phyloP scores from a whole-genome alignment of 2,329 filamentous ascomycete genomes.

The Sarocladium kiliense region DNA sequence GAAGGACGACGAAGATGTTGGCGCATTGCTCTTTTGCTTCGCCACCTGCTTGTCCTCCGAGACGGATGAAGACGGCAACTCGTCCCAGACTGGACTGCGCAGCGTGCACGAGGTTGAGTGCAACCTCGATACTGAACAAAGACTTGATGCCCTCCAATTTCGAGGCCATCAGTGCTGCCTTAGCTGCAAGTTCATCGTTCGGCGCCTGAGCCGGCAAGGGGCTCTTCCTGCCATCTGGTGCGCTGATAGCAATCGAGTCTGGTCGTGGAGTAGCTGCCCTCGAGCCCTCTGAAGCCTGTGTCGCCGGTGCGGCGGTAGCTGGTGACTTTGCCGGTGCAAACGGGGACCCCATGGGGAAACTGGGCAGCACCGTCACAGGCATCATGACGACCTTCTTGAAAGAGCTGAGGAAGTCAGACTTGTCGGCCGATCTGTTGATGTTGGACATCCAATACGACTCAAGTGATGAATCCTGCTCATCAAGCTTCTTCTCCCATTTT shows the following conservation, averaged over 20 bases:
- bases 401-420: constrained; percentile 90
- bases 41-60: constrained; percentile 75
- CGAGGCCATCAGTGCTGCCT: constrained; percentile 95
- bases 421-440: constrained; percentile 89
- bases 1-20: constrained; percentile 76
- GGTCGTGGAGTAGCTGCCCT: constrained; percentile 32
- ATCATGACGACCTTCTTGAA: constrained; percentile 99
- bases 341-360: constrained; percentile 54
- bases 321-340: constrained; percentile 43
- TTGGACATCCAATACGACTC: constrained; percentile 97
- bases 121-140: constrained; percentile 94
- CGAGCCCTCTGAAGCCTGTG: constrained; percentile 21
- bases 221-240: constrained; percentile 34
- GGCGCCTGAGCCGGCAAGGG: constrained; percentile 60
- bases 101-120: constrained; percentile 79
- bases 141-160: constrained; percentile 91
- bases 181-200: constrained; percentile 87
- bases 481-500: constrained; percentile 86
- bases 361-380: constrained; percentile 85
- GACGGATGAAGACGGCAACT: constrained; percentile 72
- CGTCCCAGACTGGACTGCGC: constrained; percentile 86
- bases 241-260: constrained; percentile 40
- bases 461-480: constrained; percentile 81
- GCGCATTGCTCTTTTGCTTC: constrained; percentile 86
- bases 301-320: background rate